A percentile compares a stretch with the other conserved stretches of the same genome.
Evolutionary conservation across 768 basidiomycete genomes (phyloP).

Genomic region (Mrakia frigida): DNA sequence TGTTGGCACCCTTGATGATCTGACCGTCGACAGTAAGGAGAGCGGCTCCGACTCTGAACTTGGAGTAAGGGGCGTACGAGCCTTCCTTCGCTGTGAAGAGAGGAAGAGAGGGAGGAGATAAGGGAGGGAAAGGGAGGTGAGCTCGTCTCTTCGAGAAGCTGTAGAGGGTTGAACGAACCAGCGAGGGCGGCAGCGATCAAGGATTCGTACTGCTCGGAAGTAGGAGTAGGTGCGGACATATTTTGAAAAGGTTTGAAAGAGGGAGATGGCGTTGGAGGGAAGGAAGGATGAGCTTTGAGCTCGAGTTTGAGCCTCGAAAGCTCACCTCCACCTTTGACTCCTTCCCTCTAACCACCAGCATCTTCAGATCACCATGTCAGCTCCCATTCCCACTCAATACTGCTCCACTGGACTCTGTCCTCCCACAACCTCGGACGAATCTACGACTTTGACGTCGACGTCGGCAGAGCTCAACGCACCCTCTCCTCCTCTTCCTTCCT

Average conservation of each 20-base stretch:
- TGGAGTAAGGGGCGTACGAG: slow-evolving; percentile 78
- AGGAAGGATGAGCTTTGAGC: neutral
- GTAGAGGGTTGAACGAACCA: neutral
- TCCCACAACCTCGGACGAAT: neutral
- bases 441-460: neutral
- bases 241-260: neutral
- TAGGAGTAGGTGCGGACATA: slow-evolving; percentile 11
- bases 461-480: neutral
- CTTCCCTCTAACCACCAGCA: neutral
- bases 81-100: slow-evolving; percentile 48
- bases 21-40: slow-evolving; percentile 57
- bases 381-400: neutral
- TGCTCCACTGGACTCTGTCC: slow-evolving; percentile 7
- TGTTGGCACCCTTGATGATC: slow-evolving; percentile 78
- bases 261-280: neutral
- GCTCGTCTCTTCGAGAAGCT: neutral
- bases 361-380: neutral
- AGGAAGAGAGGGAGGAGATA: neutral
- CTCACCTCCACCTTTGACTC: neutral
- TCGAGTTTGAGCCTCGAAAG: neutral
- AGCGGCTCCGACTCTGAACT: slow-evolving; percentile 84
- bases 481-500: neutral
- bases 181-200: slow-evolving; percentile 28
- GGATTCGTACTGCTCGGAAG: slow-evolving; percentile 24
- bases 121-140: neutral